Base-by-base conservation (phyloP, 1,284 basidiomycete species). In the Coniferiporia weirii region DNA sequence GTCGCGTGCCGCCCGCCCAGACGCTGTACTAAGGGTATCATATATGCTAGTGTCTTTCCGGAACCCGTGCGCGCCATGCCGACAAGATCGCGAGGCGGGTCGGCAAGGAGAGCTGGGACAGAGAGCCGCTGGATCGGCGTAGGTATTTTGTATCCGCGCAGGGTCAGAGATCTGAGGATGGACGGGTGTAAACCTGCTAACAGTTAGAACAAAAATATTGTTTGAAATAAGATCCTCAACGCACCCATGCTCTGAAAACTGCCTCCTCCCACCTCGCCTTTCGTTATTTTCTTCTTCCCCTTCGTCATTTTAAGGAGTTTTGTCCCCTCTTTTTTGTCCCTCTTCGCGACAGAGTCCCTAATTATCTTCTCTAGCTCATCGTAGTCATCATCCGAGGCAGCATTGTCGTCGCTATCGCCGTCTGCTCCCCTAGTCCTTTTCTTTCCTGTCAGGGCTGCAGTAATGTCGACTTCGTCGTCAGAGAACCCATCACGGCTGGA, bases 41-140 rank as follows among this genome's bases (percentile, higher is more conserved):
- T 84, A 73, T 97, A 99, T 40, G 96, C 96, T 32, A 99, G 82
- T 12, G 96, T 98, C 75, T 99, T 99, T 63, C 97, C 97, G 0
- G 95, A 98, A 59, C 97, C 97, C 0, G 97, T 99, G 17, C 97
- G 82, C 20, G 97, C 96, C 97, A 99, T 99, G 56, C 94, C 97
- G 17, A 99, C 92, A 8, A 99, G 86, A 74, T 99, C 97, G 54
- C 93, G 79, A 1, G 95, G 93, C 45, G 97, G 95, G 52, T 82
- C 84, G 4, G 88, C 74, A 36, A 99, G 82, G 47, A 98, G 83
- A 34, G 87, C 78, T 0, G 97, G 97, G 55, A 99, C 91, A 2
- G 95, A 81, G 15, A 91, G 81, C 8, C 96, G 83, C 73, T 99
- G 97, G 54, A 99, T 99, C 0, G 97, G 97, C 0, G 97, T 99